Conservation (phyloP, 2,329 filamentous ascomycete species). For the Teratosphaeria destructans region DNA sequence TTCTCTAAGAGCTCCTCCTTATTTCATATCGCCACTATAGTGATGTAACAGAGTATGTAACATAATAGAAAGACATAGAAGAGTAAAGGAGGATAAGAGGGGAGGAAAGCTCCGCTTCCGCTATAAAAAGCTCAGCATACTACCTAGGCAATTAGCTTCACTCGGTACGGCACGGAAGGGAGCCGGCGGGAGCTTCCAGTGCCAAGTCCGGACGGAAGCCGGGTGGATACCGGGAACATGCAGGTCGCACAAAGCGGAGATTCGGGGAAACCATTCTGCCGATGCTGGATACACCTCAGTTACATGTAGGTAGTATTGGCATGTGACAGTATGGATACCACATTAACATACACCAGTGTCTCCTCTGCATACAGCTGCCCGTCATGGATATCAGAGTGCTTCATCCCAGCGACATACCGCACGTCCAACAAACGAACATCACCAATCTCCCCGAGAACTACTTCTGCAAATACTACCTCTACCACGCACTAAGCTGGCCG, state of each 20-base stretch:
- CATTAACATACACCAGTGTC: background rate
- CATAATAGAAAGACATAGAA: too few relatives aligned
- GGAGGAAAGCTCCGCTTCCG: too few relatives aligned
- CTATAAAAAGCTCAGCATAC: too few relatives aligned
- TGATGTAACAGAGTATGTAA: too few relatives aligned
- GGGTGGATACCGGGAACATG: too few relatives aligned
- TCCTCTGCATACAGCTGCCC: background rate
- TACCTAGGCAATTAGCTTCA: too few relatives aligned
- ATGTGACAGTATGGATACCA: background rate
- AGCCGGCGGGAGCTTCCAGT: too few relatives aligned
- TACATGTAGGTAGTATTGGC: background rate
- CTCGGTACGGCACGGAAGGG: too few relatives aligned
- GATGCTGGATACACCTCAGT: background rate
- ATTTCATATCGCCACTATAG: too few relatives aligned
- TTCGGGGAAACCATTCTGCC: background rate
- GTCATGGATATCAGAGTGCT: constrained; percentile 85
- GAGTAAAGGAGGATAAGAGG: too few relatives aligned
- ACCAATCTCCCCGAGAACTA: constrained; percentile 99
- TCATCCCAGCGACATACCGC: constrained; percentile 69
- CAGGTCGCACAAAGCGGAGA: background rate
- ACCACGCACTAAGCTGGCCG: constrained; percentile 96
- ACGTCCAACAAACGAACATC: constrained; percentile 96
- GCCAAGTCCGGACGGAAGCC: too few relatives aligned
- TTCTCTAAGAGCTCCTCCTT: too few relatives aligned
- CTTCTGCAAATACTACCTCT: constrained; percentile 99